Percentiles rank a stretch among this genome's conserved stretches.
phyloP scores from a whole-genome alignment of 495 filamentous ascomycete species.

The Saxophila tyrrhenica region DNA sequence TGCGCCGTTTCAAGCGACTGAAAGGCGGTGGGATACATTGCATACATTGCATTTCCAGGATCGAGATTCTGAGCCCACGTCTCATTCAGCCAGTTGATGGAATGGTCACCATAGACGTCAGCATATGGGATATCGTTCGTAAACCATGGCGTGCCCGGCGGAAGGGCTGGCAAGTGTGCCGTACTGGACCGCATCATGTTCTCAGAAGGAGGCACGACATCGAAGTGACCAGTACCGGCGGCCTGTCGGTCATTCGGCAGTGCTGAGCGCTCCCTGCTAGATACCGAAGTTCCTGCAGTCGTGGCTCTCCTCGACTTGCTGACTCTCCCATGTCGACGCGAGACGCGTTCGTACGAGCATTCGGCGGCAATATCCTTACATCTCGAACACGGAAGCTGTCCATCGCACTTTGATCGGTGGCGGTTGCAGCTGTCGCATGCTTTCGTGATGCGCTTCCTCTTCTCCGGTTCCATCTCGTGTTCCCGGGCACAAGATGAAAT shows the following conservation, averaged over 20 bases:
- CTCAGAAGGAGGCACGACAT: slow-evolving; percentile 39
- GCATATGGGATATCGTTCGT: background rate
- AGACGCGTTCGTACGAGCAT: slow-evolving; percentile 74
- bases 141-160: background rate
- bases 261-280: slow-evolving; percentile 45
- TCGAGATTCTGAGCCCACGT: background rate
- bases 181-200: background rate
- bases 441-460: slow-evolving; percentile 51
- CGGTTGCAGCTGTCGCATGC: slow-evolving; percentile 97
- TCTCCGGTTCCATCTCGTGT: background rate
- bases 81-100: background rate
- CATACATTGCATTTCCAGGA: background rate
- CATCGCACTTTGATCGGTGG: slow-evolving; percentile 87
- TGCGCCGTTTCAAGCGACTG: slow-evolving; percentile 56
- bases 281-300: slow-evolving; percentile 77
- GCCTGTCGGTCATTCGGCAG: slow-evolving; percentile 25
- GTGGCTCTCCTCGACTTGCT: slow-evolving; percentile 90
- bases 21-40: slow-evolving; percentile 1
- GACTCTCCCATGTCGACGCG: background rate
- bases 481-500: too few species aligned
- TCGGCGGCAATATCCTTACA: slow-evolving; percentile 83
- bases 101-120: background rate
- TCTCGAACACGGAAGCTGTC: slow-evolving; percentile 86
- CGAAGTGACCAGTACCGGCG: slow-evolving; percentile 34
- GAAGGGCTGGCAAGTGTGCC: slow-evolving; percentile 1